These are phyloP conservation scores for Backusella luteola DNA, from an alignment of 192 early-diverging fungal species.

Conservation along the genomic window DNA sequence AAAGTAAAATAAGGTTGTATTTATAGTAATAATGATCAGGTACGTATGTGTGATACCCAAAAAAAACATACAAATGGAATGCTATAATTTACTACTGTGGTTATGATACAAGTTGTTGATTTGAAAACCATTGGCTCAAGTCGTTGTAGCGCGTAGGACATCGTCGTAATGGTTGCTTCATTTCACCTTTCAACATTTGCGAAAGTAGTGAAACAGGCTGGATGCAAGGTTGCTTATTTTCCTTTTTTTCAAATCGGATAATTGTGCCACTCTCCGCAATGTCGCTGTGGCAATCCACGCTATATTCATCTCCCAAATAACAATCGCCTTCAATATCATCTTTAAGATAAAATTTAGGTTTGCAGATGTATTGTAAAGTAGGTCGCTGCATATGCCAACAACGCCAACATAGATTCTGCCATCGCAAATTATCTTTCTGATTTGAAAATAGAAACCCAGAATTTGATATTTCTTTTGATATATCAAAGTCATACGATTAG, in stretches of 20 bases:
- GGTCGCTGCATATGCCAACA: neutral
- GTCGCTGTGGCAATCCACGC: neutral
- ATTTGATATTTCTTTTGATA: neutral
- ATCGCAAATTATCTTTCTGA: conserved; percentile 3
- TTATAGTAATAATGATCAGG: neutral
- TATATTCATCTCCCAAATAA: neutral
- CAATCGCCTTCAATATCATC: neutral
- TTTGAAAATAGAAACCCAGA: neutral
- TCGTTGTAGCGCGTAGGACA: neutral
- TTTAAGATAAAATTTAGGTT: neutral
- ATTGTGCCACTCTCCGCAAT: neutral
- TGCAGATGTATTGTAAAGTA: neutral
- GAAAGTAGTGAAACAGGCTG: conserved; percentile 7
- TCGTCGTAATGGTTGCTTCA: neutral
- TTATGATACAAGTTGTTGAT: neutral
- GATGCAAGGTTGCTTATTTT: conserved; percentile 5
- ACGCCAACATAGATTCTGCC: neutral
- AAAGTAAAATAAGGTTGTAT: neutral
- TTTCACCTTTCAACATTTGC: conserved; percentile 3
- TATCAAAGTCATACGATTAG: neutral
- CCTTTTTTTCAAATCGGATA: conserved; percentile 5
- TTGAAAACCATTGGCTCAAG: neutral
- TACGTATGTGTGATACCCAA: neutral
- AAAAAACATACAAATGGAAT: neutral
- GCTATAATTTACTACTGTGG: neutral